phyloP scores from a whole-genome alignment of 192 early-diverging fungal species.

The Polychytrium aggregatum region DNA sequence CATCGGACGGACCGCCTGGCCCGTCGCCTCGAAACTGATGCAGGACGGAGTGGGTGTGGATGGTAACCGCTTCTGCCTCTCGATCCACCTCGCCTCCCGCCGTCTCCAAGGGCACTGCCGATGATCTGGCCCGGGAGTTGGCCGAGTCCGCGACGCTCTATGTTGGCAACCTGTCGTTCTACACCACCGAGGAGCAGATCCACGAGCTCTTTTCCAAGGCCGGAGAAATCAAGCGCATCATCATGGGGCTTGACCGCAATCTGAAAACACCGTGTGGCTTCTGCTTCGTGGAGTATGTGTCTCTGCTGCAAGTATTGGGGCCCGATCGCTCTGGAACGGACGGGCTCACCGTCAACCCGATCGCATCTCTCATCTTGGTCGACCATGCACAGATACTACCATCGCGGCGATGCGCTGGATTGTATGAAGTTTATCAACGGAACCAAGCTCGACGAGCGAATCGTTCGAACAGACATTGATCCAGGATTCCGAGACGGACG shows the following conservation, averaged over 20 bases:
- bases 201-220: conserved; percentile 90
- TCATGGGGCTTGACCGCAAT: conserved; percentile 93
- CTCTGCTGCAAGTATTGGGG: not conserved
- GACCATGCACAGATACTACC: conserved; percentile 59
- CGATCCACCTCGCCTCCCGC: no score
- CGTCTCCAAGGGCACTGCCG: conserved; percentile 12
- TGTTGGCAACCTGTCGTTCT: conserved; percentile 95
- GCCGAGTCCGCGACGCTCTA: conserved; percentile 69
- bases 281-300: conserved; percentile 93
- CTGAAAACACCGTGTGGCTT: conserved; percentile 96
- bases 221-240: conserved; percentile 97
- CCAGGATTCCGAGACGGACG: conserved; percentile 86
- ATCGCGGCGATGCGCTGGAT: conserved; percentile 77
- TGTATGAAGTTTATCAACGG: conserved; percentile 91
- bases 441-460: conserved; percentile 89
- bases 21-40: no score
- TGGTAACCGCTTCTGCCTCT: no score
- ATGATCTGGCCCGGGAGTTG: conserved; percentile 16
- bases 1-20: not conserved
- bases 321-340: not conserved
- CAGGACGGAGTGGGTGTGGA: no score
- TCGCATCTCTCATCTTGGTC: no score
- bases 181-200: conserved; percentile 96
- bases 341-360: not conserved
- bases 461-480: conserved; percentile 91